phyloP scores from a whole-genome alignment of 345 rosid genomes.

The Acer negundo region DNA sequence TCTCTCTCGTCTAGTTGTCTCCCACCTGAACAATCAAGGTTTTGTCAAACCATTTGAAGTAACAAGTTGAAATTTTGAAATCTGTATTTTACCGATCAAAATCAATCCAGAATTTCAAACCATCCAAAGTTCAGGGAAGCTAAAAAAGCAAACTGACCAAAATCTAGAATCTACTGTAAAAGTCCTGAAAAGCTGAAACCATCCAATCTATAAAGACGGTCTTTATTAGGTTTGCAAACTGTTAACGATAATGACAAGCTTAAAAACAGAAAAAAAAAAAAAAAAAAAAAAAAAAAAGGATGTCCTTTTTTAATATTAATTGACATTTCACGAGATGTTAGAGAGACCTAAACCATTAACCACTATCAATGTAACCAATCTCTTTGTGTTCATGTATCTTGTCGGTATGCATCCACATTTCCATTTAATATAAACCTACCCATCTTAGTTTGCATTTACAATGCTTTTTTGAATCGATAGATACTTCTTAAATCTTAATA shows the following conservation, averaged over 20 bases:
- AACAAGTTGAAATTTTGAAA: background rate
- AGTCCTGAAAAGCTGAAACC: background rate
- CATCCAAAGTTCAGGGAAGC: background rate
- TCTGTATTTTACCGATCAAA: background rate
- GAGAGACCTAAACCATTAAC: conserved; percentile 16
- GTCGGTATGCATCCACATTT: background rate
- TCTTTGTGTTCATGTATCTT: background rate
- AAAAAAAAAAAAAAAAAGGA: too few relatives aligned
- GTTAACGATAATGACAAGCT: too few relatives aligned
- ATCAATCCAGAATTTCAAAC: background rate
- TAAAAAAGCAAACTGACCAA: background rate
- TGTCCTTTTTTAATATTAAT: background rate
- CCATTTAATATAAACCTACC: background rate
- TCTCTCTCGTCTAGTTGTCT: background rate
- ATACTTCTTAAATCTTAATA: background rate
- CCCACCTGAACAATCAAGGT: background rate
- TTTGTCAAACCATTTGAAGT: background rate
- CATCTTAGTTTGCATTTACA: background rate
- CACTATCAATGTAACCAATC: background rate
- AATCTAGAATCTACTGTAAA: background rate
- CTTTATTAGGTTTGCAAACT: background rate
- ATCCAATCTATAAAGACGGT: background rate
- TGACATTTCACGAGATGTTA: conserved; percentile 14
- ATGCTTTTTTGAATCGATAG: background rate
- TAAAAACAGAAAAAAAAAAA: too few relatives aligned